These are phyloP conservation scores for Trichoderma koningii DNA, from an alignment of 2,329 filamentous ascomycete genomes.

Conservation along the genomic window DNA sequence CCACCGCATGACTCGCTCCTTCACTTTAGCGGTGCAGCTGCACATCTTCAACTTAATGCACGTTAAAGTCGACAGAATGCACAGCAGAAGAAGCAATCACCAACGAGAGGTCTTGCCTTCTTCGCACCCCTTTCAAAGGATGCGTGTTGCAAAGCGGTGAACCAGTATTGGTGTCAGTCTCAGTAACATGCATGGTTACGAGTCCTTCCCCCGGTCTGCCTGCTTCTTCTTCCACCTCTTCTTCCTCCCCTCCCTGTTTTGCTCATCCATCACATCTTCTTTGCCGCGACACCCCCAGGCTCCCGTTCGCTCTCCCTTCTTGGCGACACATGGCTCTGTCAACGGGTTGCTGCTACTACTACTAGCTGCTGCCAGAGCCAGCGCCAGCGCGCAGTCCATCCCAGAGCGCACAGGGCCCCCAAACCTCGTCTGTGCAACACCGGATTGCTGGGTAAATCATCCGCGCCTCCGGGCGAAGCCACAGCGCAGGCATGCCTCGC, in stretches of 20 bases:
- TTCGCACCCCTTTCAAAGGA: background rate
- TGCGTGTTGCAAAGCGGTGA: background rate
- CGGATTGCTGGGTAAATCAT: slow-evolving; percentile 25
- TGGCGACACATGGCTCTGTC: slow-evolving; percentile 26
- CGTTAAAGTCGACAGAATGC: background rate
- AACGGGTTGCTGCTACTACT: background rate
- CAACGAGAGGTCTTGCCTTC: background rate
- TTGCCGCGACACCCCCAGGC: slow-evolving; percentile 11
- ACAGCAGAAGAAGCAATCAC: background rate
- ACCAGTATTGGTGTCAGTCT: background rate
- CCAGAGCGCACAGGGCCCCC: slow-evolving; percentile 4
- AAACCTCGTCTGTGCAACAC: slow-evolving; percentile 20
- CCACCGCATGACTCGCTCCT: background rate
- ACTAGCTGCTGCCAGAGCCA: slow-evolving; percentile 8
- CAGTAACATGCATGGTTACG: too few species aligned
- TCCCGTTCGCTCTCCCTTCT: slow-evolving; percentile 16
- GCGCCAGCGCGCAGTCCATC: background rate
- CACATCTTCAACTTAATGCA: slow-evolving; percentile 15
- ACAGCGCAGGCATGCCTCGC: background rate
- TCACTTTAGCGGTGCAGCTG: slow-evolving; percentile 10
- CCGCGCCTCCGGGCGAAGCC: slow-evolving; percentile 17
- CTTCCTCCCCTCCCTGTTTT: background rate
- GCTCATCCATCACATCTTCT: slow-evolving; percentile 4
- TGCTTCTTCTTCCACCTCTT: background rate
- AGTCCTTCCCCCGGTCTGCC: background rate